phyloP scores from a whole-genome alignment of 139 green algal genomes.

The Micractinium conductrix region DNA sequence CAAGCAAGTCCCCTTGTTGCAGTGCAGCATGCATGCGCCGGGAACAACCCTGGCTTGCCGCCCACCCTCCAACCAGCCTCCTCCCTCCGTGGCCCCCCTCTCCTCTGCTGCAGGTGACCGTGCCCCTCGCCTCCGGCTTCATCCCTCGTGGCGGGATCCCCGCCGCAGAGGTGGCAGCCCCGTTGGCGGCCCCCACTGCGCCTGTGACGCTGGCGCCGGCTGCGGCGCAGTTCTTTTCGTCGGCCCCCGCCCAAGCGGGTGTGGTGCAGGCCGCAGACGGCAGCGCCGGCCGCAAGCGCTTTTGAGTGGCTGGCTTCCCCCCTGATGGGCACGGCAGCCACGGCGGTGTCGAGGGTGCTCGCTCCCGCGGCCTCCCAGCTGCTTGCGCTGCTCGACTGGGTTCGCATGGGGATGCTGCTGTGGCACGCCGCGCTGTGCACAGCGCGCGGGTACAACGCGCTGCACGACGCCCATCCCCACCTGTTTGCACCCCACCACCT shows the following conservation, averaged over 20 bases:
- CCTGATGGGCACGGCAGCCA: no score
- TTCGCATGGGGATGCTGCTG: no score
- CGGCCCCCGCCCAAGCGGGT: background rate
- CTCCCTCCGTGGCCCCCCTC: no score
- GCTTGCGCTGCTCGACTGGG: no score
- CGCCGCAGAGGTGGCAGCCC: background rate
- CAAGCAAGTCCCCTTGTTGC: no score
- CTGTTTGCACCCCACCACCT: background rate
- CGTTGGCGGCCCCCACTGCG: background rate
- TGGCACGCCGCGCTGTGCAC: background rate
- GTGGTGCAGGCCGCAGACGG: background rate
- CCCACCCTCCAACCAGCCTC: no score
- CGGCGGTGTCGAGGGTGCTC: background rate
- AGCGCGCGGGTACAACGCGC: background rate
- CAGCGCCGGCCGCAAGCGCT: background rate
- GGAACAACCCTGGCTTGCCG: no score
- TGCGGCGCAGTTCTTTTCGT: no score
- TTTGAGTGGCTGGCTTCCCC: background rate
- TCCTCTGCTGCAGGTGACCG: no score
- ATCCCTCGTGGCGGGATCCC: background rate
- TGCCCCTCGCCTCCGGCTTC: constrained; percentile 18
- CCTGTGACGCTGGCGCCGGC: background rate
- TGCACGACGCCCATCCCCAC: background rate
- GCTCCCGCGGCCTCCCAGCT: background rate
- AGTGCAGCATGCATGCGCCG: no score